Evolutionary conservation across 768 basidiomycete species (phyloP).

Genomic region (Russula olivacea): DNA sequence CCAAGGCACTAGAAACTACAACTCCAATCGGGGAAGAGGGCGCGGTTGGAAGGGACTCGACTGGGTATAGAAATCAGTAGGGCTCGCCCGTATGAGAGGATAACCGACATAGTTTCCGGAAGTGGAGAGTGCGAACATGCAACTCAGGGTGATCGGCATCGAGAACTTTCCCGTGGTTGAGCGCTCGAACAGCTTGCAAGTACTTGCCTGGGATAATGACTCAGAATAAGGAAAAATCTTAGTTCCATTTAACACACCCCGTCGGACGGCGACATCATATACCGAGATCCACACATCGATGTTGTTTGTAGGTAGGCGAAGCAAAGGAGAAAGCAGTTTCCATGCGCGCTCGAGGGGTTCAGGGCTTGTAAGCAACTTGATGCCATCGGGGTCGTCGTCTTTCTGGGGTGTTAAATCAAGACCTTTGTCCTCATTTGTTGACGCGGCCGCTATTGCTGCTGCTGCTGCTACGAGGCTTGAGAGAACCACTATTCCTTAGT

Average conservation of each 20-base stretch:
- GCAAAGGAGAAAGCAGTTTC: slow-evolving; percentile 62
- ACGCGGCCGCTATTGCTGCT: slow-evolving; percentile 36
- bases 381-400: slow-evolving; percentile 83
- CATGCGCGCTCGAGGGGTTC: slow-evolving; percentile 72
- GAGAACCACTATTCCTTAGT: slow-evolving; percentile 11
- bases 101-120: slow-evolving; percentile 48
- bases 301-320: slow-evolving; percentile 43
- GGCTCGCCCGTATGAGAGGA: not conserved
- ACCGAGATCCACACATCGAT: slow-evolving; percentile 67
- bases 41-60: slow-evolving; percentile 39
- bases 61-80: slow-evolving; percentile 32
- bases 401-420: slow-evolving; percentile 49
- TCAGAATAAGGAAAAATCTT: not conserved
- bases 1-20: slow-evolving; percentile 43
- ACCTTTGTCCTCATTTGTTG: slow-evolving; percentile 60
- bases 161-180: slow-evolving; percentile 50
- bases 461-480: slow-evolving; percentile 30
- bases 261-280: slow-evolving; percentile 78
- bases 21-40: slow-evolving; percentile 44
- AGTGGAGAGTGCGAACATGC: slow-evolving; percentile 63
- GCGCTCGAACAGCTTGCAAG: slow-evolving; percentile 67
- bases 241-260: slow-evolving; percentile 49
- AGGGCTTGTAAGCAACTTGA: slow-evolving; percentile 53
- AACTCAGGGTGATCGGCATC: slow-evolving; percentile 57
- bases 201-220: slow-evolving; percentile 54